These are phyloP conservation scores for Lenwebbia sp. DNA, from an alignment of 345 rosid species.

Conservation along the genomic window DNA sequence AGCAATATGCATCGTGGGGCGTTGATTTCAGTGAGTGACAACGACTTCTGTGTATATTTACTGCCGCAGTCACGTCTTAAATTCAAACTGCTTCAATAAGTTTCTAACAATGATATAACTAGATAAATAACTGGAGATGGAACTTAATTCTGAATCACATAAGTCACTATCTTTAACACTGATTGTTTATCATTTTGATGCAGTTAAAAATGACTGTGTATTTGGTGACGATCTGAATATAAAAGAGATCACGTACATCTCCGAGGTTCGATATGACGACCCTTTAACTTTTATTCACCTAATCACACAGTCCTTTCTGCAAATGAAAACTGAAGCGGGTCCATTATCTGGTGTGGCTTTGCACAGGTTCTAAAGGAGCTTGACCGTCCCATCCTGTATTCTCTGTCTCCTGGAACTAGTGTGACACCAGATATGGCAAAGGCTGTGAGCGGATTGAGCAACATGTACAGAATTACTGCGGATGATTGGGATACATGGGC, in stretches of 20 bases:
- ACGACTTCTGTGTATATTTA: not conserved
- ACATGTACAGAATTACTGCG: constrained; percentile 83
- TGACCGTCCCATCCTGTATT: constrained; percentile 61
- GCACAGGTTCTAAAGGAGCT: constrained; percentile 58
- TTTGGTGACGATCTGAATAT: constrained; percentile 73
- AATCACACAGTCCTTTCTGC: not conserved
- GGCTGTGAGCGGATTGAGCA: constrained; percentile 48
- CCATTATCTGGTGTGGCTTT: not conserved
- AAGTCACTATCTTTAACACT: not conserved
- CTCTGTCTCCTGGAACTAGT: constrained; percentile 85
- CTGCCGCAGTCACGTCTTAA: not conserved
- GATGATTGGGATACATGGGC: constrained; percentile 95
- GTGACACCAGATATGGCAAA: constrained; percentile 76
- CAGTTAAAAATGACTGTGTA: constrained; percentile 83
- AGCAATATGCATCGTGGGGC: constrained; percentile 86
- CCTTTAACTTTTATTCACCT: not conserved
- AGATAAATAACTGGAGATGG: not conserved
- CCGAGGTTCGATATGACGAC: constrained; percentile 31
- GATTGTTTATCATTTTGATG: not conserved
- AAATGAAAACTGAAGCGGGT: not conserved
- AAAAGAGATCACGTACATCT: constrained; percentile 55
- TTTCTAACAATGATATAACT: not conserved
- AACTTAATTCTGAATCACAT: not conserved
- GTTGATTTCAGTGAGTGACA: constrained; percentile 71
- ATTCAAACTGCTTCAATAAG: not conserved